Conservation (phyloP, 306 rosid genomes). For the Hylodesmum podocarpum region DNA sequence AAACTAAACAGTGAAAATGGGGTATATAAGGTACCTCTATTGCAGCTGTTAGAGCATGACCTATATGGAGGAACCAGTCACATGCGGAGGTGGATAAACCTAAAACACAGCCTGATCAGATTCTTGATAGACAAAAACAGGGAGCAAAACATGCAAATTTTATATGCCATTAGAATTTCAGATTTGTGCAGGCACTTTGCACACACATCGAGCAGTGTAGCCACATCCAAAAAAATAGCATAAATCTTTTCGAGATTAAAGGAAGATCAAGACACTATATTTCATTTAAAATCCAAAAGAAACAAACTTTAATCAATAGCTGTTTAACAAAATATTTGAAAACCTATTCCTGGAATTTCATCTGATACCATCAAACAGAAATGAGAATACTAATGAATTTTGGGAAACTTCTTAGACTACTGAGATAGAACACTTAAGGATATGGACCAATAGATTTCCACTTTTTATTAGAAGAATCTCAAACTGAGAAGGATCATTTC, state of each 20-base stretch:
- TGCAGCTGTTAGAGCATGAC: conserved; percentile 96
- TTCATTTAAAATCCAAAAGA: conserved; percentile 13
- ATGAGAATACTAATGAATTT: conserved; percentile 2
- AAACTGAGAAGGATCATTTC: conserved; percentile 9
- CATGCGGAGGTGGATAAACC: conserved; percentile 97
- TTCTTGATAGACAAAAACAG: neutral
- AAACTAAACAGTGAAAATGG: conserved; percentile 20
- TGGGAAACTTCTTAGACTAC: neutral
- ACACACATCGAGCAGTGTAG: neutral
- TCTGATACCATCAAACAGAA: neutral
- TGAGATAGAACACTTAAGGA: neutral
- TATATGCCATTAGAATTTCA: neutral
- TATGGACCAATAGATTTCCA: conserved; percentile 10
- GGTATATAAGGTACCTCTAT: conserved; percentile 57
- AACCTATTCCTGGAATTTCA: conserved; percentile 15
- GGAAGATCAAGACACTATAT: conserved; percentile 1
- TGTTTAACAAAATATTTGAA: neutral
- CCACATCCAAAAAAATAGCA: neutral
- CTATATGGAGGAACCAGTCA: conserved; percentile 98
- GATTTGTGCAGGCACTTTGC: neutral
- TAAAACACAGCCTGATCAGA: conserved; percentile 32
- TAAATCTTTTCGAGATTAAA: conserved; percentile 7
- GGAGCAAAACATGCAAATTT: neutral
- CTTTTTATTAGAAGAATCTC: neutral
- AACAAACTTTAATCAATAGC: neutral